Base-by-base conservation (phyloP, 192 early-diverging fungal genomes). In the Nowakowskiella sp. region DNA sequence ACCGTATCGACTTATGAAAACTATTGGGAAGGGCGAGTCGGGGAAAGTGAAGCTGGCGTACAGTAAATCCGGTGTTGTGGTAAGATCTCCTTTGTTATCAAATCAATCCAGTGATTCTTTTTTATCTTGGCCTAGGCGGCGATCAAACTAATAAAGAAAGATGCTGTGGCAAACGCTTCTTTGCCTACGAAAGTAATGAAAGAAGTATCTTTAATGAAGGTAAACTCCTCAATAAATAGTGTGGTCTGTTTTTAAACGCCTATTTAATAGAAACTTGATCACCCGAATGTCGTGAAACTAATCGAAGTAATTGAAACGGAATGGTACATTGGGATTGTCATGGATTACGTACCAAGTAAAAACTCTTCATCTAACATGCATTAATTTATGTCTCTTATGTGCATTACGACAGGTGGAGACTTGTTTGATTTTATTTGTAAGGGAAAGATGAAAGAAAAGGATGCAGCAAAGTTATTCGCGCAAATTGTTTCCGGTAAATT, bases 271-370 rank as follows among this genome's bases (percentile, higher is more conserved):
- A 77, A 83, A 2, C 85, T 94, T 33, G 75, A 88, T 53, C 91
- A 95, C 52, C 83, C 85, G 9, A 82, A 89, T 63, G 94, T 99
- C 54, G 91, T 99, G 27, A 83, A 87, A 61, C 66, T 96, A 27
- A 82, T 82, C 60, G 94, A 99, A 62, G 91, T 97, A 8, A 90
- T 99, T 60, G 95, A 99, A 66, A 94, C 92, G 3, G 90, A 90
- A 45, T 68, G 82, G 50, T 94, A 97, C 62, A 94, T 99, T 67
- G 95, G 95, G 31, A 93, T 99, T 58, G 86, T 97, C 24, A 84
- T 97, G 64, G 91, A 97, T 68, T 95, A 89, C 63, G 94, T 91
- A 31, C 91, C 91, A 50, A 86, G 86, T 74, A 67, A 55, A 44
- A 44, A 28, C 23, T 26, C 28, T 31, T 57, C 19, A 27, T 10